These are phyloP conservation scores for Waitea zeae DNA, from an alignment of 1,284 basidiomycete species.

Conservation along the genomic window DNA sequence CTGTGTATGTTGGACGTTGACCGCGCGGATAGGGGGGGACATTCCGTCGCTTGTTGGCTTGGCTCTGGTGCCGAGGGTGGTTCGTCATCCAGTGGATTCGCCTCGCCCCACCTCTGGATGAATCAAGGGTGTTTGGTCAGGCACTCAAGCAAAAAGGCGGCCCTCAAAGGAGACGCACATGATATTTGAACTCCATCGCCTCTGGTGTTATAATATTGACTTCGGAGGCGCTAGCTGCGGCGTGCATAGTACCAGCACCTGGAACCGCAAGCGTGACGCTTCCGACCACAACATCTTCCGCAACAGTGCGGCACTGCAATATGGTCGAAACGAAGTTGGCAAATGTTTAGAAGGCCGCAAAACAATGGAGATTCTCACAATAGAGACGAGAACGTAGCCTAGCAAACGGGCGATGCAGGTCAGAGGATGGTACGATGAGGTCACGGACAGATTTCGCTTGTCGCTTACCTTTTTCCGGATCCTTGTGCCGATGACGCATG, in stretches of 20 bases:
- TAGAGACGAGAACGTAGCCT: constrained; percentile 54
- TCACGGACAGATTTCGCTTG: too few species aligned
- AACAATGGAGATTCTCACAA: constrained; percentile 25
- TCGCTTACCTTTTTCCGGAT: constrained; percentile 48
- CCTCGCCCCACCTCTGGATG: constrained; percentile 51
- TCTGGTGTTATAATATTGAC: constrained; percentile 51
- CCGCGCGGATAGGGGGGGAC: constrained; percentile 3
- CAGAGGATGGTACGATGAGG: too few species aligned
- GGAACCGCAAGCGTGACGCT: constrained; percentile 59
- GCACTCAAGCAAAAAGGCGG: constrained; percentile 2
- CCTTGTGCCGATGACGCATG: constrained; percentile 55
- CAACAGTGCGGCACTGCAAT: constrained; percentile 36
- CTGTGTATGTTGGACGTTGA: constrained; percentile 6
- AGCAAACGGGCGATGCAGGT: too few species aligned
- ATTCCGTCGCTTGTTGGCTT: not conserved
- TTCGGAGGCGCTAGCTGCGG: constrained; percentile 63
- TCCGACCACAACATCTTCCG: constrained; percentile 54
- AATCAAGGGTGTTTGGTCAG: too few species aligned
- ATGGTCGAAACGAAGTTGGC: too few species aligned
- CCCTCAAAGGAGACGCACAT: constrained; percentile 23
- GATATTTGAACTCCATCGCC: constrained; percentile 48
- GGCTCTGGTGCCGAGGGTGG: not conserved
- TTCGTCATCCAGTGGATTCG: constrained; percentile 34
- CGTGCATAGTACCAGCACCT: constrained; percentile 54
- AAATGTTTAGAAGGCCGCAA: not conserved